Conservation (phyloP, 768 basidiomycete genomes). For the Ramaria sp. region DNA sequence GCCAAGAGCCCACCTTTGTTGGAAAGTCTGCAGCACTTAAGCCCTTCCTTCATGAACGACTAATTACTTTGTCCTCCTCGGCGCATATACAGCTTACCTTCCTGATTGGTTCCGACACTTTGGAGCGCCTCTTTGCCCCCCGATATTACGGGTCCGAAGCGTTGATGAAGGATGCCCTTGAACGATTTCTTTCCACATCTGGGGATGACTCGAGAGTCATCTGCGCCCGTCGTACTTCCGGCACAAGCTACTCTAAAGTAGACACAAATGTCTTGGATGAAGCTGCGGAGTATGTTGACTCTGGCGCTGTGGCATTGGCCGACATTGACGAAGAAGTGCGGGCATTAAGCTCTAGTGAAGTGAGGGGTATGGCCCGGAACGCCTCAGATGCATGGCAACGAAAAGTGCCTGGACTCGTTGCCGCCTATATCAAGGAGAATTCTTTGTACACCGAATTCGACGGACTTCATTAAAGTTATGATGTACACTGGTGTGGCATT, state of each 20-base stretch:
- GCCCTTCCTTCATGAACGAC: constrained; percentile 33
- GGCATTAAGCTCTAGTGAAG: constrained; percentile 59
- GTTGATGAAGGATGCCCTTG: constrained; percentile 47
- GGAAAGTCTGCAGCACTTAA: constrained; percentile 60
- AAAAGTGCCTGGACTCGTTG: constrained; percentile 37
- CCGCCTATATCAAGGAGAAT: constrained; percentile 39
- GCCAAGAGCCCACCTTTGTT: constrained; percentile 84
- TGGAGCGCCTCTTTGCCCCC: constrained; percentile 66
- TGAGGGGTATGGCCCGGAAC: constrained; percentile 35
- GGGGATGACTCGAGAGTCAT: constrained; percentile 54
- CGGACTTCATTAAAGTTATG: background rate
- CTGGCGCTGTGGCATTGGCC: constrained; percentile 44
- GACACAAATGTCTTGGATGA: constrained; percentile 19
- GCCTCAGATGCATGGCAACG: constrained; percentile 31
- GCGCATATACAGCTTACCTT: constrained; percentile 44
- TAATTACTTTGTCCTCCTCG: constrained; percentile 17
- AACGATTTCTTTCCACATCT: constrained; percentile 42
- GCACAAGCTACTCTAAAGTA: background rate
- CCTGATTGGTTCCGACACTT: constrained; percentile 76
- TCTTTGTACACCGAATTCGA: constrained; percentile 28
- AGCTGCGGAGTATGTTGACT: constrained; percentile 39
- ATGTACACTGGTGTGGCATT: too few species aligned
- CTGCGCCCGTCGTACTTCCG: constrained; percentile 47
- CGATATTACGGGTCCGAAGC: constrained; percentile 53
- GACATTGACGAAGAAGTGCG: constrained; percentile 49